Percentiles rank a stretch among this genome's conserved stretches.
phyloP scores from a whole-genome alignment of 805 yeast species.

The Torulaspora delbrueckii region DNA sequence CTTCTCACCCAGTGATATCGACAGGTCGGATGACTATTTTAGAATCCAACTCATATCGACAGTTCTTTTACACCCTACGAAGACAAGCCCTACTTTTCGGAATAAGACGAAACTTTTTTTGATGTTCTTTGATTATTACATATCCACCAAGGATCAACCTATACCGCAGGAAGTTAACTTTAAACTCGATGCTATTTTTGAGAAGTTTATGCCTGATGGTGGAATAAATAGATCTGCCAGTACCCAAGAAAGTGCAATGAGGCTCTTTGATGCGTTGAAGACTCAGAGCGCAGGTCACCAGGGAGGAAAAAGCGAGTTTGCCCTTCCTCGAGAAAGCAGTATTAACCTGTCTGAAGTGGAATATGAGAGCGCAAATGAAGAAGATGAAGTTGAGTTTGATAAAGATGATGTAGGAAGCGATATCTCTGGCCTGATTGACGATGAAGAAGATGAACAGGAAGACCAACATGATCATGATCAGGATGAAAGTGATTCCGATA shows the following conservation, averaged over 20 bases:
- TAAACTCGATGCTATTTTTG: constrained; percentile 44
- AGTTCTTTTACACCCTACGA: constrained; percentile 36
- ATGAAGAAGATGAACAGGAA: constrained; percentile 26
- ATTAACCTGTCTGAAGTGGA: constrained; percentile 20
- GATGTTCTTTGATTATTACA: constrained; percentile 66
- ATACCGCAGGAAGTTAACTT: constrained; percentile 60
- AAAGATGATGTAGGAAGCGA: constrained; percentile 26
- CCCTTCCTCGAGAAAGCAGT: not conserved
- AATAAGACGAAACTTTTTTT: constrained; percentile 41
- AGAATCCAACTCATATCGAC: constrained; percentile 54
- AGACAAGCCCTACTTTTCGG: constrained; percentile 16
- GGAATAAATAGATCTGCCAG: constrained; percentile 36
- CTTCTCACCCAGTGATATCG: constrained; percentile 41
- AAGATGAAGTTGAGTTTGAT: constrained; percentile 23
- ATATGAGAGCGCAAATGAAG: constrained; percentile 28
- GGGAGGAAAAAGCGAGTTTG: not conserved
- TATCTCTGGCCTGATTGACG: constrained; percentile 32
- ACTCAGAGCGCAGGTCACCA: not conserved
- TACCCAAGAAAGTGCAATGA: constrained; percentile 42
- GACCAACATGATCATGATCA: constrained; percentile 23
- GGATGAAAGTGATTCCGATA: constrained; percentile 27
- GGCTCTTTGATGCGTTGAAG: constrained; percentile 25
- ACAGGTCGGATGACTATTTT: constrained; percentile 64
- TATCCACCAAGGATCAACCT: constrained; percentile 55
- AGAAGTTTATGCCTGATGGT: constrained; percentile 26